A percentile compares a stretch with the other conserved stretches of the same genome.
These are phyloP conservation scores for Lathyrus oleraceus DNA, from an alignment of 306 rosid species.

Conservation along the genomic window DNA sequence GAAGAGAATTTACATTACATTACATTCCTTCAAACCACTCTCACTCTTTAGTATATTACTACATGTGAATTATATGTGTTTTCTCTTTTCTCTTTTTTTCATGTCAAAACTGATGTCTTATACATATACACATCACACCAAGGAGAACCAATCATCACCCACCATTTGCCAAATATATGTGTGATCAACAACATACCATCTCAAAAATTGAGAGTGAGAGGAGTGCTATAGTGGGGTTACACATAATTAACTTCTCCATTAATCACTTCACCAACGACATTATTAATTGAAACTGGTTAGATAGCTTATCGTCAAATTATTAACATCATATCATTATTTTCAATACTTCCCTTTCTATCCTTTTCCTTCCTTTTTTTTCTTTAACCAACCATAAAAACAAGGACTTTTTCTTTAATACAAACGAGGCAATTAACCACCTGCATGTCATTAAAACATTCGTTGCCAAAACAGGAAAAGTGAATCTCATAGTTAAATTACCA, in stretches of 20 bases:
- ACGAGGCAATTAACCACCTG: background rate
- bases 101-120: background rate
- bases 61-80: background rate
- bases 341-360: constrained; percentile 18
- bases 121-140: background rate
- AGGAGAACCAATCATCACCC: constrained; percentile 19
- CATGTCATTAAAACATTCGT: constrained; percentile 10
- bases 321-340: constrained; percentile 25
- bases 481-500: background rate
- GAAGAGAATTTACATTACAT: background rate
- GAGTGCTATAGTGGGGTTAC: background rate
- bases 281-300: no score
- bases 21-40: background rate
- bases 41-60: background rate
- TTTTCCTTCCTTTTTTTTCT: background rate
- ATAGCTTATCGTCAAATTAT: constrained; percentile 1
- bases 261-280: constrained; percentile 4
- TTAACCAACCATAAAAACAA: background rate
- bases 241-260: constrained; percentile 5
- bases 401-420: background rate
- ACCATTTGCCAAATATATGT: constrained; percentile 29
- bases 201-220: background rate
- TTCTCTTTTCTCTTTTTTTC: background rate
- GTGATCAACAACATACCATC: background rate
- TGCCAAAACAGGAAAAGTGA: background rate